Evolutionary conservation across 305 asterid genomes (phyloP).

Genomic region (Fraxinus sp.): DNA sequence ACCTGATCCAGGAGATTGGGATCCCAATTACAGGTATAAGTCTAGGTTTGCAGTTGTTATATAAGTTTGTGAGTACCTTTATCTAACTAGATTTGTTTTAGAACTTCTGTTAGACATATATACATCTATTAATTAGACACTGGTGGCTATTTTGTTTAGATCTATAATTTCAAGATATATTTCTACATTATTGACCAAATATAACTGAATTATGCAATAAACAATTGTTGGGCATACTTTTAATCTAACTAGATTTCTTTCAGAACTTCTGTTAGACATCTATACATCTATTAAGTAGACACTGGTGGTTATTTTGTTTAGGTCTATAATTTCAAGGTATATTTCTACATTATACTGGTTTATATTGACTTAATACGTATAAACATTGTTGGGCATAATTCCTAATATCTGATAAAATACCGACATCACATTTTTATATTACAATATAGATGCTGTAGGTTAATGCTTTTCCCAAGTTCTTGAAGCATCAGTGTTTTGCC

Average conservation of each 20-base stretch:
- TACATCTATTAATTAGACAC: constrained; percentile 4
- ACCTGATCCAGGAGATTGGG: constrained; percentile 99
- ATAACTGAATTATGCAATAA: too few species aligned
- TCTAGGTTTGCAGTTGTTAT: constrained; percentile 18
- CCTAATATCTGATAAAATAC: constrained; percentile 12
- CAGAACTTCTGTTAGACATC: not conserved
- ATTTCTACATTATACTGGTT: not conserved
- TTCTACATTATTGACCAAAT: not conserved
- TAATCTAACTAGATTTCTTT: constrained; percentile 17
- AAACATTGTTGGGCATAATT: not conserved
- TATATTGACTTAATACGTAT: not conserved
- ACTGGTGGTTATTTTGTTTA: constrained; percentile 6
- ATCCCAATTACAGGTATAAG: constrained; percentile 92
- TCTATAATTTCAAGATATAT: not conserved
- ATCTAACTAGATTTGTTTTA: constrained; percentile 16
- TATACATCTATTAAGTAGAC: constrained; percentile 1
- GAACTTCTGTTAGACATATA: not conserved
- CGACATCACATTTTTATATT: not conserved
- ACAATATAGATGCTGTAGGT: constrained; percentile 20
- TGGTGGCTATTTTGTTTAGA: constrained; percentile 3
- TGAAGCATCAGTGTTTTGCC: not conserved
- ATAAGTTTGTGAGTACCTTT: not conserved
- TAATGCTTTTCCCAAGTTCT: constrained; percentile 2
- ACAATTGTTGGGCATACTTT: not conserved
- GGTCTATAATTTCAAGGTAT: not conserved